Evolutionary conservation across 139 green algal species (phyloP).

Genomic region (Limnomonas spitsbergensis): DNA sequence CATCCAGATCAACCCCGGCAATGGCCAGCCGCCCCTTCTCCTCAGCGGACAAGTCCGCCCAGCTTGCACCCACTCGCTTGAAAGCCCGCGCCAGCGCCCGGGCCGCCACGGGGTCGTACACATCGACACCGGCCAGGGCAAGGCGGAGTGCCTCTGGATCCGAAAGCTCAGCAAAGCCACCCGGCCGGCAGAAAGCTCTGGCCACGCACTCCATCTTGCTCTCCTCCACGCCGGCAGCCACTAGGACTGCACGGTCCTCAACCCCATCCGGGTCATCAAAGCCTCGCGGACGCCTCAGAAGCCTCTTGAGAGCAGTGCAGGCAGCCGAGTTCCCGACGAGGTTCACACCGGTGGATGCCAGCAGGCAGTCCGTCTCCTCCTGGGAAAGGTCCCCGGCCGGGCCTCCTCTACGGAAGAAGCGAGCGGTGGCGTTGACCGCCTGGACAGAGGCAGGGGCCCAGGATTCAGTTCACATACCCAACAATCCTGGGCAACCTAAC

Average conservation of each 20-base stretch:
- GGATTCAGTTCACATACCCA: neutral
- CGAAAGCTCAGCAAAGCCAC: neutral
- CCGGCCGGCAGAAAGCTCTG: neutral
- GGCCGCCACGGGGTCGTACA: neutral
- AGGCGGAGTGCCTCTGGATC: neutral
- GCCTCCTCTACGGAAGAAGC: conserved; percentile 5
- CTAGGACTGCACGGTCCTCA: neutral
- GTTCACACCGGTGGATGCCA: neutral
- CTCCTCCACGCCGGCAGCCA: neutral
- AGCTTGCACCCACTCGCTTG: neutral
- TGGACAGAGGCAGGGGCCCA: neutral
- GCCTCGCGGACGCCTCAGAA: neutral
- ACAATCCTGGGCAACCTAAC: too few species aligned
- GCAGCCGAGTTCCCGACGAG: neutral
- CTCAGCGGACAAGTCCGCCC: neutral
- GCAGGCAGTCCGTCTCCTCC: neutral
- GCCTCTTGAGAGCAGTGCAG: neutral
- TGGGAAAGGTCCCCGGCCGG: neutral
- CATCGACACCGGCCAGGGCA: neutral
- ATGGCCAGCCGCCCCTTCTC: neutral
- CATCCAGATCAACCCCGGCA: neutral
- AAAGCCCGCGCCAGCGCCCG: neutral
- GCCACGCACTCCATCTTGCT: neutral
- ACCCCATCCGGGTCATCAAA: neutral
- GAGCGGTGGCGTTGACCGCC: neutral